Evolutionary conservation across 192 early-diverging fungal genomes (phyloP), one percentile per base, ranked within the genome.

Genomic region (Backusella psychrophila): DNA sequence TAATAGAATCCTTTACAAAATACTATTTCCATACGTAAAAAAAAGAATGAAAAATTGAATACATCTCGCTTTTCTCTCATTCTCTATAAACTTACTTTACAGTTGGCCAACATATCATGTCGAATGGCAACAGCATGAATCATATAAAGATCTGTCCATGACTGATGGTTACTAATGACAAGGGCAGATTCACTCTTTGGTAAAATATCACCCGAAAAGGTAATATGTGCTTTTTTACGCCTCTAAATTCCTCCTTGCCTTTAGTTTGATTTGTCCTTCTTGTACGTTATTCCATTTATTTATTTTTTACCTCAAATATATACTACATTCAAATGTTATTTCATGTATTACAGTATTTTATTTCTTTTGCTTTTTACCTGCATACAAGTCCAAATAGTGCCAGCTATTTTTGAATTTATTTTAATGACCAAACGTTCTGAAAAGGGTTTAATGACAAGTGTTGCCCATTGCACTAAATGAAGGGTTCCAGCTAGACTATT

Each of bases 1-100:
- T 89, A 12, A 89, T 53, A 6, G 88, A 89, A 75, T 89, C 88
- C 75, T 89, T 89, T 31, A 86, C 84, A 85, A 89, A 89, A 76
- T 89, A 89, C 86, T 89, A 81, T 0, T 52, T 56, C 36, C 6
- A 53, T 53, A 23, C 8, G 8, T 23, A 23, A 12, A 7, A 39
- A 39, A 39, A 39, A 39, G 3, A 39, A 38, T 11, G 11, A 12
- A 70, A 44, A 3, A 3, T 33, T 72, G 26, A 65, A 36, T 21
- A 7, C 17, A 3, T 39, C 17, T 36, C 3, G 33, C 33, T 31
- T 23, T 17, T 46, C 42, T 31, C 19, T 19, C 44, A 0, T 17
- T 39, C 29, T 59, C 53, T 59, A 9, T 59, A 11, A 53, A 52
- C 56, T 44, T 77, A 87, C 86, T 81, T 87, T 87, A 82, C 83